Conservation (phyloP, 208 protist species). For the Acanthamoeba royreba region DNA sequence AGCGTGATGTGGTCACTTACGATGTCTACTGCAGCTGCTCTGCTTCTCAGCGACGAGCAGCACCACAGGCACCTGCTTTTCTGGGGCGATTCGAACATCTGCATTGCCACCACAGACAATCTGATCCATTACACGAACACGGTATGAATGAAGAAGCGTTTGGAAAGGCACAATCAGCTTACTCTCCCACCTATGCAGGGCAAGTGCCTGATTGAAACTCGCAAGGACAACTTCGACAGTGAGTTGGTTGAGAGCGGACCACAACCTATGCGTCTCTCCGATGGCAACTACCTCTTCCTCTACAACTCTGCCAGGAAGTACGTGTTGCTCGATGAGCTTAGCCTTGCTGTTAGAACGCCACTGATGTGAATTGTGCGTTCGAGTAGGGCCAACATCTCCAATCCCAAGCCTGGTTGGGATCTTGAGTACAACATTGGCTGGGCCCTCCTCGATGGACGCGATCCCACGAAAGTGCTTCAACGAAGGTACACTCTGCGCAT, state of each 20-base stretch:
- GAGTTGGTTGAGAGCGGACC: constrained; percentile 48
- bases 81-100: not conserved
- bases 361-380: not conserved
- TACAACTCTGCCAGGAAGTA: constrained; percentile 47
- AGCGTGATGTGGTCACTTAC: not conserved
- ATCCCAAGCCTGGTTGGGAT: constrained; percentile 31
- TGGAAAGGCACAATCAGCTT: not conserved
- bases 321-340: not conserved
- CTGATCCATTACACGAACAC: not conserved
- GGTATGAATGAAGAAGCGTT: not conserved
- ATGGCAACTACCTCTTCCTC: constrained; percentile 56
- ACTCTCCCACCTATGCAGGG: not conserved
- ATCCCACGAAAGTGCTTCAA: constrained; percentile 50
- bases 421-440: constrained; percentile 38
- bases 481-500: not conserved
- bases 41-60: not conserved
- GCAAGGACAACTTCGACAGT: not conserved
- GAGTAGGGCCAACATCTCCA: not conserved
- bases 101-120: not conserved
- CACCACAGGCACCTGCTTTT: not conserved
- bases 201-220: not conserved
- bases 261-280: constrained; percentile 36
- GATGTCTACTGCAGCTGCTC: not conserved
- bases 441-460: constrained; percentile 8
- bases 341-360: not conserved